Conservation (phyloP, 2,329 filamentous ascomycete species). For the Biscogniauxia sp. region DNA sequence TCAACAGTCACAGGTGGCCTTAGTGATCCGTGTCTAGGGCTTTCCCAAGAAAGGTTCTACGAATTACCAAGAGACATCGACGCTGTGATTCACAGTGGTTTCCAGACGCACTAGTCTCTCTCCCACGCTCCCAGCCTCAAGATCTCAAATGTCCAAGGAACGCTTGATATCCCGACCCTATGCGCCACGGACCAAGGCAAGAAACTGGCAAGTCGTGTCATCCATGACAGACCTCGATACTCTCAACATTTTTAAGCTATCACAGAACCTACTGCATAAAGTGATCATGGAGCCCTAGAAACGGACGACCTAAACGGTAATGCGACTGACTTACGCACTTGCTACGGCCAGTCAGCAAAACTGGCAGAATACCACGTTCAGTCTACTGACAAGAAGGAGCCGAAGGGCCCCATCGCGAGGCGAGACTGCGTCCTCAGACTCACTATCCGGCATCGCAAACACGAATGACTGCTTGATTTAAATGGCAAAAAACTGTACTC, state of each 20-base stretch:
- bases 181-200: not conserved
- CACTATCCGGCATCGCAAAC: not conserved
- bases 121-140: conserved; percentile 63
- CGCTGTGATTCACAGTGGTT: conserved; percentile 55
- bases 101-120: conserved; percentile 65
- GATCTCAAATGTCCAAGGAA: conserved; percentile 61
- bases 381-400: not conserved
- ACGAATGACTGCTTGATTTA: not conserved
- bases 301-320: too few species aligned
- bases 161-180: not conserved
- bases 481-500: not conserved
- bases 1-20: too few species aligned
- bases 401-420: not conserved
- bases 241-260: not conserved
- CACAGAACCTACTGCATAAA: not conserved
- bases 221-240: not conserved
- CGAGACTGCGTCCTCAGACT: not conserved
- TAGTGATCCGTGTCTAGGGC: too few species aligned
- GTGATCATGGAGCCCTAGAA: not conserved
- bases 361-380: not conserved
- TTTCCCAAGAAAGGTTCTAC: not conserved
- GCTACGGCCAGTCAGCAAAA: not conserved
- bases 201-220: not conserved
- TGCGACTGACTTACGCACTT: not conserved
- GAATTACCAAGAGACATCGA: not conserved